A percentile compares a stretch with the other conserved stretches of the same genome.
Conservation (phyloP, 139 green algal species). For the Eudorina sp. region DNA sequence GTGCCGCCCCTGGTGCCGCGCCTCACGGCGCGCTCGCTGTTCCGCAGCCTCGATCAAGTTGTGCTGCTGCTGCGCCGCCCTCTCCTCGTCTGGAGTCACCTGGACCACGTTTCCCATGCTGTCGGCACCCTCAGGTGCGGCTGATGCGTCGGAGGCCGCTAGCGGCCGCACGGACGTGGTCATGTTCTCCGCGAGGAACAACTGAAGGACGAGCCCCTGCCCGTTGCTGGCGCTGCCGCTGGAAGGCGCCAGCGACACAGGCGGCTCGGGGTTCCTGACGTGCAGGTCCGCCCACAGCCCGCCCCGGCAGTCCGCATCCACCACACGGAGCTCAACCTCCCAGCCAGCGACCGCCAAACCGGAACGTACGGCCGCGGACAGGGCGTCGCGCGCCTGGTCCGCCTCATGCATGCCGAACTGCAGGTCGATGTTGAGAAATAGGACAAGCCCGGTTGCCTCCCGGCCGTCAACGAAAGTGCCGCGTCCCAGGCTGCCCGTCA, state of each 20-base stretch:
- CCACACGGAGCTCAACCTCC: neutral
- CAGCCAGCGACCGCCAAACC: neutral
- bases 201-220: neutral
- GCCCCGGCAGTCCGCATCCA: constrained; percentile 8
- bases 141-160: neutral
- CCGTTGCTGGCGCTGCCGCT: neutral
- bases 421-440: constrained; percentile 20
- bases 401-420: constrained; percentile 4
- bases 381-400: neutral
- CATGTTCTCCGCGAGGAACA: constrained; percentile 31
- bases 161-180: neutral
- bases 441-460: neutral
- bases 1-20: neutral
- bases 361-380: neutral
- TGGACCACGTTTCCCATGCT: neutral
- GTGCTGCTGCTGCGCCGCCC: neutral
- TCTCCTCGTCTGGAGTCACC: neutral
- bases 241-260: neutral
- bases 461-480: neutral
- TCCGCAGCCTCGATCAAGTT: neutral
- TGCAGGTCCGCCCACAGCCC: constrained; percentile 11
- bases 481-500: neutral
- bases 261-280: neutral
- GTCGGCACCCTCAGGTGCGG: neutral
- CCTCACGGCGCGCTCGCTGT: neutral